Evolutionary conservation across 257 asterid species (phyloP).

Genomic region (Scutellaria minor): DNA sequence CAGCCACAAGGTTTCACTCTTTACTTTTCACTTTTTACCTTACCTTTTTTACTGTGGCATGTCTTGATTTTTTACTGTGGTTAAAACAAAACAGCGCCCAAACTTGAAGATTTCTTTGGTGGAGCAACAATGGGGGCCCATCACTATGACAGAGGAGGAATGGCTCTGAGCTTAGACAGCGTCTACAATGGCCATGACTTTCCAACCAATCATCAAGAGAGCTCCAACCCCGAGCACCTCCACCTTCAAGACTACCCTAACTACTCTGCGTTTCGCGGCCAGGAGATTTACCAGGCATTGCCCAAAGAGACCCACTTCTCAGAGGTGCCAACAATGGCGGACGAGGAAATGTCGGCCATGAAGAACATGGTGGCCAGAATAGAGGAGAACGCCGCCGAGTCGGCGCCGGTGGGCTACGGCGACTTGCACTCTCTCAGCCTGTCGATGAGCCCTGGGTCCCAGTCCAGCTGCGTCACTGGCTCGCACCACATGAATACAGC

Average conservation of each 20-base stretch:
- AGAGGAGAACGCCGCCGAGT: constrained; percentile 48
- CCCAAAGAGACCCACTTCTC: constrained; percentile 40
- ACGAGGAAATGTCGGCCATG: constrained; percentile 48
- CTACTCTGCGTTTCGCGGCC: constrained; percentile 49
- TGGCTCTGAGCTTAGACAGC: constrained; percentile 80
- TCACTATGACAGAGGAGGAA: constrained; percentile 60
- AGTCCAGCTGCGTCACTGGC: constrained; percentile 79
- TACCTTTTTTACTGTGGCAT: background rate
- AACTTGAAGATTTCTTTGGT: constrained; percentile 87
- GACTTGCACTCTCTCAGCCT: constrained; percentile 78
- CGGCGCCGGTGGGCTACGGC: constrained; percentile 56
- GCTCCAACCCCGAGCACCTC: constrained; percentile 47
- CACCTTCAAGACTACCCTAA: constrained; percentile 53
- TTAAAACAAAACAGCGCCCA: constrained; percentile 58
- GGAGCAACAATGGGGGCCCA: constrained; percentile 73
- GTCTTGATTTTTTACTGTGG: constrained; percentile 26
- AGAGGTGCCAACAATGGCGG: constrained; percentile 43
- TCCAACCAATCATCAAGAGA: constrained; percentile 41
- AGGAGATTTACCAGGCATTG: constrained; percentile 44
- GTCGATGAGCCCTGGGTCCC: constrained; percentile 96
- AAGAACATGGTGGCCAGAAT: constrained; percentile 60
- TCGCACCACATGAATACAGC: constrained; percentile 60
- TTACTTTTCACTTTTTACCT: background rate
- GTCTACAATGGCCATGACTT: constrained; percentile 57
- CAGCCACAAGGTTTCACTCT: constrained; percentile 69